A percentile compares a stretch with the other conserved stretches of the same genome.
Conservation (phyloP, 345 rosid species). For the Gossypium australe region DNA sequence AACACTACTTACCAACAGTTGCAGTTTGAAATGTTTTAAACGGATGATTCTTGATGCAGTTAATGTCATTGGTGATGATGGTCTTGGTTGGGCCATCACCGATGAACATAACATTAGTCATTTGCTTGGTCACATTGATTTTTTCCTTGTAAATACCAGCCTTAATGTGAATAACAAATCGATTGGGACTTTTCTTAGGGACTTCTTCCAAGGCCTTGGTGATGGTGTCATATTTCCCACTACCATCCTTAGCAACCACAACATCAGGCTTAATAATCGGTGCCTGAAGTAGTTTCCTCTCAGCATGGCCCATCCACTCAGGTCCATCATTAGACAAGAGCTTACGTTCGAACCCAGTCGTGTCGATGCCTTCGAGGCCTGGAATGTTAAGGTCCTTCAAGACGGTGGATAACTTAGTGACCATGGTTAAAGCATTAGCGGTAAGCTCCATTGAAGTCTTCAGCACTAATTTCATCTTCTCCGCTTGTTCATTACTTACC, state of each 20-base stretch:
- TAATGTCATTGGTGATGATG: constrained; percentile 45
- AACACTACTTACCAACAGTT: constrained; percentile 46
- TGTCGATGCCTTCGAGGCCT: background rate
- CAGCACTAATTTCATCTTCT: constrained; percentile 43
- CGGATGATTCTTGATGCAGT: constrained; percentile 29
- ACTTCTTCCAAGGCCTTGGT: constrained; percentile 40
- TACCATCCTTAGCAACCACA: constrained; percentile 66
- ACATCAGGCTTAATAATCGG: constrained; percentile 35
- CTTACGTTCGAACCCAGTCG: constrained; percentile 23
- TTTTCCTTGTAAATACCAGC: constrained; percentile 59
- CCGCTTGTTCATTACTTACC: constrained; percentile 31
- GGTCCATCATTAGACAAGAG: constrained; percentile 37
- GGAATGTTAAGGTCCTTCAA: constrained; percentile 26
- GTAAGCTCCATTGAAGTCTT: constrained; percentile 33
- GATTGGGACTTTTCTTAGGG: constrained; percentile 26
- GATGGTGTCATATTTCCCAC: constrained; percentile 57
- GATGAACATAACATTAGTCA: constrained; percentile 42
- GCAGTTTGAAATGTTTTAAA: constrained; percentile 41
- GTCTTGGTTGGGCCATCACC: constrained; percentile 87
- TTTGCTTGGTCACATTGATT: constrained; percentile 29
- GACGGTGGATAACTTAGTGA: constrained; percentile 33
- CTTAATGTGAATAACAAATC: constrained; percentile 62
- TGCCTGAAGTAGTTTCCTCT: constrained; percentile 31
- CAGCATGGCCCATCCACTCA: constrained; percentile 37
- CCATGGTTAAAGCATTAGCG: constrained; percentile 33